Percentiles rank a stretch among this genome's conserved stretches.
Conservation (phyloP, 352 stramenopile genomes). For the Elongisporangium anandrum region DNA sequence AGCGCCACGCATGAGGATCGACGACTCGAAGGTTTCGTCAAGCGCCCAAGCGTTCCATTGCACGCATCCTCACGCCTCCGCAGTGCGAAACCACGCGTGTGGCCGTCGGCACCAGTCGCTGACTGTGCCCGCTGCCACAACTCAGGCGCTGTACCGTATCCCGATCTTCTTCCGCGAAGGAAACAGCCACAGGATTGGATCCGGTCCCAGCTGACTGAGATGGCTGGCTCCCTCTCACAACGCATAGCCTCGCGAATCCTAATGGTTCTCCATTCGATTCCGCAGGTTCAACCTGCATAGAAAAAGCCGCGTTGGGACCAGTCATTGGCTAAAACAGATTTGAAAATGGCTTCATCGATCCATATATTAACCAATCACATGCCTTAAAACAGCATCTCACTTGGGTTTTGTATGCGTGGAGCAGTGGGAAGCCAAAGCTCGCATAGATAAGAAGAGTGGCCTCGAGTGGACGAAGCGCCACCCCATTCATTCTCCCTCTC, state of each 20-base stretch:
- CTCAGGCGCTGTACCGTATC: not conserved
- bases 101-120: not conserved
- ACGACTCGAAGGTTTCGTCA: not conserved
- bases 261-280: not conserved
- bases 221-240: not conserved
- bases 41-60: not conserved
- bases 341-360: not conserved
- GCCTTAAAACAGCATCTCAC: not conserved
- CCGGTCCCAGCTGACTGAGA: not conserved
- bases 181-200: not conserved
- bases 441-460: not conserved
- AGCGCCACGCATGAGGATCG: not conserved
- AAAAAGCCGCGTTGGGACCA: not conserved
- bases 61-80: not conserved
- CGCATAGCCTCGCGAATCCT: not conserved
- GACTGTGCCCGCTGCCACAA: not conserved
- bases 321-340: not conserved
- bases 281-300: not conserved
- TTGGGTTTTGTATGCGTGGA: not conserved
- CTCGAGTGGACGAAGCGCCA: not conserved
- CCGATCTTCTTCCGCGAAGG: not conserved
- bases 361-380: not conserved
- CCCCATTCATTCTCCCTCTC: not conserved
- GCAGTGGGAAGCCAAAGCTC: not conserved
- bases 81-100: not conserved